A percentile compares a stretch with the other conserved stretches of the same genome.
phyloP scores from a whole-genome alignment of 1,284 basidiomycete species.

The Mycena sp. region DNA sequence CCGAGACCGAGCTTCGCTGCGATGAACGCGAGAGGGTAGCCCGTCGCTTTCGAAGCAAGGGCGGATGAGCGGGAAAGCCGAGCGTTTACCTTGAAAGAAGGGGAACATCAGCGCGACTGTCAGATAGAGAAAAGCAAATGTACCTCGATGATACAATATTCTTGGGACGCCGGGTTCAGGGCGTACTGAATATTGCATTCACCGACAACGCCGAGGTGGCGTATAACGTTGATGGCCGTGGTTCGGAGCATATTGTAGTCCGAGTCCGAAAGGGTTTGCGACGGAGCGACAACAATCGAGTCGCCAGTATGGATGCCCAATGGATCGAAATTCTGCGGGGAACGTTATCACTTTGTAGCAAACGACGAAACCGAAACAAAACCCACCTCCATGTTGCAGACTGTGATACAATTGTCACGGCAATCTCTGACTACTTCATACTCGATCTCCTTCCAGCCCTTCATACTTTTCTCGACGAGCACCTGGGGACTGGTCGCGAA shows the following conservation, averaged over 20 bases:
- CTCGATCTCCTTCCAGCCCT: slow-evolving; percentile 99
- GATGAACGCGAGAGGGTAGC: slow-evolving; percentile 98
- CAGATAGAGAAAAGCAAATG: slow-evolving; percentile 24
- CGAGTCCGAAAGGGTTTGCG: slow-evolving; percentile 96
- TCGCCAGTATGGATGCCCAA: slow-evolving; percentile 99
- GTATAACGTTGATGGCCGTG: slow-evolving; percentile 97
- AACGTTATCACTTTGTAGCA: slow-evolving; percentile 12
- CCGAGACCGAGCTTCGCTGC: slow-evolving; percentile 97
- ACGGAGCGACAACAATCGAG: slow-evolving; percentile 98
- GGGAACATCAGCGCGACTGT: background rate
- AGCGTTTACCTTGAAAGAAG: slow-evolving; percentile 84
- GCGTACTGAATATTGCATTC: slow-evolving; percentile 99
- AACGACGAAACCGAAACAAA: background rate
- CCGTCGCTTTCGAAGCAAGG: slow-evolving; percentile 97
- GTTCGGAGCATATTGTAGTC: slow-evolving; percentile 99
- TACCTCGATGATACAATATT: slow-evolving; percentile 99
- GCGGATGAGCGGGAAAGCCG: slow-evolving; percentile 98
- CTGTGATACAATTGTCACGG: slow-evolving; percentile 97
- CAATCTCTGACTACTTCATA: slow-evolving; percentile 99
- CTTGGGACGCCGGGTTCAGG: slow-evolving; percentile 92
- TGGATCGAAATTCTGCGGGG: slow-evolving; percentile 92
- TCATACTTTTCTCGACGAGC: slow-evolving; percentile 98
- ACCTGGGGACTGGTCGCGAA: slow-evolving; percentile 98
- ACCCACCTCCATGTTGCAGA: slow-evolving; percentile 99
- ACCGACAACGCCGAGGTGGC: slow-evolving; percentile 96